These are phyloP conservation scores for Daucus carota DNA, from an alignment of 129 eudicot species.

Conservation along the genomic window DH1_v3.0 NC_030382.2:46670501-46671000, in stretches of 20 bases:
- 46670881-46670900: slow-evolving; percentile 57
- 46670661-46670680: no score
- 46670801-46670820: neutral
- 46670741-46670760: neutral
- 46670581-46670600: no score
- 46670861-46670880: slow-evolving; percentile 67
- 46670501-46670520: no score
- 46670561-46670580: no score
- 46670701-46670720: slow-evolving; percentile 9
- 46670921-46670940: neutral
- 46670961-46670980: slow-evolving; percentile 8
- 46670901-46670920: slow-evolving; percentile 28
- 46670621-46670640: no score
- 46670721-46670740: neutral
- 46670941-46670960: slow-evolving; percentile 2
- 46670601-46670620: no score
- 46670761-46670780: no score
- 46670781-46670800: neutral
- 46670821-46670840: slow-evolving; percentile 67
- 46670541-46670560: no score
- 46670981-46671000: slow-evolving; percentile 37
- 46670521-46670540: no score
- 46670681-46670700: neutral
- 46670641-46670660: no score
- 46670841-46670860: slow-evolving; percentile 72